Evolutionary conservation across 805 yeast genomes (phyloP).

Genomic region (Ogataea nitratoaversa): DNA sequence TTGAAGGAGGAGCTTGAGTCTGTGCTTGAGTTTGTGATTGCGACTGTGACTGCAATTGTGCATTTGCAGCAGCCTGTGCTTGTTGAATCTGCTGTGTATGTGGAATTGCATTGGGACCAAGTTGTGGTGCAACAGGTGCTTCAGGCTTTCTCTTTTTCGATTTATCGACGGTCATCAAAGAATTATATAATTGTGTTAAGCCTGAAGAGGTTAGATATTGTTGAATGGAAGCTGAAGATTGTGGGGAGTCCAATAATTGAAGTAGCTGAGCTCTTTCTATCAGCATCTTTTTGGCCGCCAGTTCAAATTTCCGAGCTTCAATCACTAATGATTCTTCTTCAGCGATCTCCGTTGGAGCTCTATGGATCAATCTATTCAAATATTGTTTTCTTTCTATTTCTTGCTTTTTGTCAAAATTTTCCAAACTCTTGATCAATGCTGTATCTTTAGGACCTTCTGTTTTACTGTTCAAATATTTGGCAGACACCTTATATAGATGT

Average conservation of each 20-base stretch:
- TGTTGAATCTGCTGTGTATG: constrained; percentile 31
- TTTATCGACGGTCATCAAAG: constrained; percentile 66
- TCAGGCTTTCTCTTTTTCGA: constrained; percentile 51
- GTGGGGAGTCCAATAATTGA: constrained; percentile 83
- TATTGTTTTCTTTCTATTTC: constrained; percentile 81
- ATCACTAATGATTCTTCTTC: constrained; percentile 94
- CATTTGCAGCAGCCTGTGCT: not conserved
- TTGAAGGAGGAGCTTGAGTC: constrained; percentile 4
- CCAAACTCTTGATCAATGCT: constrained; percentile 54
- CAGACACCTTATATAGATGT: constrained; percentile 69
- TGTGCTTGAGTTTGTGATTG: not conserved
- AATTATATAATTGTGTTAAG: constrained; percentile 76
- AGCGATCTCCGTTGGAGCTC: constrained; percentile 96
- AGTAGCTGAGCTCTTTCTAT: constrained; percentile 76
- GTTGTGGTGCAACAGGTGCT: constrained; percentile 53
- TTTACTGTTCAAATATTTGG: constrained; percentile 40
- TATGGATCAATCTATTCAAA: constrained; percentile 64
- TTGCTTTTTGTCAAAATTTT: constrained; percentile 58
- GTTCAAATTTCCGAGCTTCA: constrained; percentile 88
- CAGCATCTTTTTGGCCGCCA: constrained; percentile 85
- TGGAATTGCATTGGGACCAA: constrained; percentile 54
- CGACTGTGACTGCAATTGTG: constrained; percentile 4
- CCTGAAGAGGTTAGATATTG: constrained; percentile 86
- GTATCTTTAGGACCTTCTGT: constrained; percentile 39
- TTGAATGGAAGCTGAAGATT: constrained; percentile 65